These are phyloP conservation scores for Chlamydomonas urium DNA, from an alignment of 139 green algal genomes.

Conservation along the genomic window DNA sequence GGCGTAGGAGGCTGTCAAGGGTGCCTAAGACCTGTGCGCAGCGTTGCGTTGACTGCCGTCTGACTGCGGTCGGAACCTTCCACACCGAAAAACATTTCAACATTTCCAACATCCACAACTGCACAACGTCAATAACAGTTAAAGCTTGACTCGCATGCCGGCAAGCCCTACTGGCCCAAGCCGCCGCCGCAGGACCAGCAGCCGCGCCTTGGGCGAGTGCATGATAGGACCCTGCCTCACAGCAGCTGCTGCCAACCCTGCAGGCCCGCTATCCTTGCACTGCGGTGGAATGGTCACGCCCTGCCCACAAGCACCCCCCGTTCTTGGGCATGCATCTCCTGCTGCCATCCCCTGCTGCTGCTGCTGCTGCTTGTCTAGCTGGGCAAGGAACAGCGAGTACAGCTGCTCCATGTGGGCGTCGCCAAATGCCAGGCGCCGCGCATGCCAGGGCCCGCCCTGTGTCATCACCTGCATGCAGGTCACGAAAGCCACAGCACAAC, in stretches of 20 bases:
- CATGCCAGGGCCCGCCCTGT: constrained; percentile 19
- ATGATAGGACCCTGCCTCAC: too few species aligned
- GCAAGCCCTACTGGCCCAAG: background rate
- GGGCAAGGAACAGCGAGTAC: background rate
- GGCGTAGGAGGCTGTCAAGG: too few species aligned
- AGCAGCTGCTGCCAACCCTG: too few species aligned
- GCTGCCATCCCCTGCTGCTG: background rate
- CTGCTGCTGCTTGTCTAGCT: background rate
- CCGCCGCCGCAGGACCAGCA: background rate
- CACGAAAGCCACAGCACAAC: too few species aligned
- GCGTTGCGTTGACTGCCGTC: too few species aligned
- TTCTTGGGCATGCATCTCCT: background rate
- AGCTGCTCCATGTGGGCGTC: constrained; percentile 15
- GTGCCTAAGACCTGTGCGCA: too few species aligned
- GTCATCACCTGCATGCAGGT: constrained; percentile 23
- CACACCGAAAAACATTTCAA: too few species aligned
- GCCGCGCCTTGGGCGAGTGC: background rate
- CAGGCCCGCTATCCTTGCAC: background rate
- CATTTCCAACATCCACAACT: too few species aligned
- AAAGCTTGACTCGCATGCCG: too few species aligned
- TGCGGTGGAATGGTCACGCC: background rate
- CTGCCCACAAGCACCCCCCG: background rate
- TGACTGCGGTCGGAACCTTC: too few species aligned
- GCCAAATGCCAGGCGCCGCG: constrained; percentile 6
- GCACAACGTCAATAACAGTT: too few species aligned